Evolutionary conservation across 805 yeast genomes (phyloP).

Genomic region (Kuraishia borneana): DNA sequence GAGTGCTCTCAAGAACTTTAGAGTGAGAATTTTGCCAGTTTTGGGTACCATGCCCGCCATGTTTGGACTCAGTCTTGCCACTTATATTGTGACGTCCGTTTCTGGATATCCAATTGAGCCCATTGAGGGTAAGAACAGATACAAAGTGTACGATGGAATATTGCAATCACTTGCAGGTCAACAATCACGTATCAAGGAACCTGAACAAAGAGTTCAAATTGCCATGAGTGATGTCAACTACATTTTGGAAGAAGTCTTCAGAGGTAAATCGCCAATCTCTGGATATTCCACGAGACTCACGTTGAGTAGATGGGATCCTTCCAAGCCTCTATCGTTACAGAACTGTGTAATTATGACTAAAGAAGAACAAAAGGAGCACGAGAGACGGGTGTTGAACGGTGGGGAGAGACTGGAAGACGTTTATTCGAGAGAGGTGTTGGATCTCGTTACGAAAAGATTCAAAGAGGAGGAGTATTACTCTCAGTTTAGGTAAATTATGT

Average conservation of each 20-base stretch:
- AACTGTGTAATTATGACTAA: constrained; percentile 83
- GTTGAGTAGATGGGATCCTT: constrained; percentile 77
- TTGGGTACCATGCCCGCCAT: constrained; percentile 95
- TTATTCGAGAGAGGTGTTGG: constrained; percentile 48
- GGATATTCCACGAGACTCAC: constrained; percentile 73
- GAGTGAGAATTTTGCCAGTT: constrained; percentile 93
- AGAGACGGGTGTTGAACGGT: constrained; percentile 59
- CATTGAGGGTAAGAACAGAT: constrained; percentile 80
- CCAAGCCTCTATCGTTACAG: constrained; percentile 50
- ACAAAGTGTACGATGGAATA: constrained; percentile 75
- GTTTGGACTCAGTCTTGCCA: constrained; percentile 85
- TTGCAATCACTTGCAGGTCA: constrained; percentile 82
- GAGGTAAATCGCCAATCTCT: constrained; percentile 85
- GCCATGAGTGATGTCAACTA: constrained; percentile 67
- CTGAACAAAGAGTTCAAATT: constrained; percentile 68
- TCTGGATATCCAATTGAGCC: constrained; percentile 90
- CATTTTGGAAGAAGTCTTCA: constrained; percentile 81
- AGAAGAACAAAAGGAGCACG: constrained; percentile 78
- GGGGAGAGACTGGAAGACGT: constrained; percentile 53
- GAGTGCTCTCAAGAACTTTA: constrained; percentile 77
- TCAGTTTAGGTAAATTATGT: constrained; percentile 26
- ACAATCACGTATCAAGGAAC: constrained; percentile 62
- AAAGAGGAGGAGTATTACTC: constrained; percentile 68
- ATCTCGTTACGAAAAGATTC: constrained; percentile 49
- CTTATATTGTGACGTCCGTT: constrained; percentile 65